Evolutionary conservation across 768 basidiomycete species (phyloP).

Genomic region (Suillus placidus): DNA sequence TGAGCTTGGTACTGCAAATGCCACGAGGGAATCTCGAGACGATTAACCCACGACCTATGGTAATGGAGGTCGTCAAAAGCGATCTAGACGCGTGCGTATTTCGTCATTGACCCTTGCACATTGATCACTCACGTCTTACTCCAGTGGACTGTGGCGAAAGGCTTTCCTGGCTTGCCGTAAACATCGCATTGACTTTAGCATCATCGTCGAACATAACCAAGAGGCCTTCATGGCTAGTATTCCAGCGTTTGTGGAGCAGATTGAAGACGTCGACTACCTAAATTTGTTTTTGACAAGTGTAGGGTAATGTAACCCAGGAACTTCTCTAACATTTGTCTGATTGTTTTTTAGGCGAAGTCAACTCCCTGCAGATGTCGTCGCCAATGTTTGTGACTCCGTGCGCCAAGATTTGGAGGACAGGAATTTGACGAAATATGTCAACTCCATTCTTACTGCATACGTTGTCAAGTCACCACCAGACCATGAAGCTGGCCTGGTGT

Average conservation of each 20-base stretch:
- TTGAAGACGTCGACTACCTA: constrained; percentile 88
- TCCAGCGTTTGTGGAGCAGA: constrained; percentile 74
- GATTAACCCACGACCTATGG: constrained; percentile 88
- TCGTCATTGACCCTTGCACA: constrained; percentile 4
- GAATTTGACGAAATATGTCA: constrained; percentile 81
- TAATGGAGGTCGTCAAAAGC: constrained; percentile 78
- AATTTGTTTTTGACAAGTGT: constrained; percentile 89
- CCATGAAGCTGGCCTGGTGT: constrained; percentile 78
- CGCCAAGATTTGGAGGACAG: constrained; percentile 69
- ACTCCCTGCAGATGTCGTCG: constrained; percentile 58
- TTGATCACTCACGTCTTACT: neutral
- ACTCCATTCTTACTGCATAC: constrained; percentile 89
- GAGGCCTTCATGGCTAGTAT: constrained; percentile 65
- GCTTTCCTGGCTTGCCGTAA: constrained; percentile 92
- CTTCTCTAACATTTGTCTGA: constrained; percentile 4
- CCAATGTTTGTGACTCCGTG: constrained; percentile 76
- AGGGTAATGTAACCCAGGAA: constrained; percentile 53
- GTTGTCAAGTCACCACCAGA: constrained; percentile 92
- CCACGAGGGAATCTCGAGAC: constrained; percentile 97
- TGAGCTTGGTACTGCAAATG: constrained; percentile 95
- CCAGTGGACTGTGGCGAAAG: constrained; percentile 76
- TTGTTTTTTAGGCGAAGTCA: constrained; percentile 55
- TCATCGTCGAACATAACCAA: constrained; percentile 84
- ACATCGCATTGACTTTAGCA: constrained; percentile 89
- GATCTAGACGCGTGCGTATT: constrained; percentile 71